phyloP scores from a whole-genome alignment of 352 stramenopile genomes.

The Pelagophyceae sp. region DNA sequence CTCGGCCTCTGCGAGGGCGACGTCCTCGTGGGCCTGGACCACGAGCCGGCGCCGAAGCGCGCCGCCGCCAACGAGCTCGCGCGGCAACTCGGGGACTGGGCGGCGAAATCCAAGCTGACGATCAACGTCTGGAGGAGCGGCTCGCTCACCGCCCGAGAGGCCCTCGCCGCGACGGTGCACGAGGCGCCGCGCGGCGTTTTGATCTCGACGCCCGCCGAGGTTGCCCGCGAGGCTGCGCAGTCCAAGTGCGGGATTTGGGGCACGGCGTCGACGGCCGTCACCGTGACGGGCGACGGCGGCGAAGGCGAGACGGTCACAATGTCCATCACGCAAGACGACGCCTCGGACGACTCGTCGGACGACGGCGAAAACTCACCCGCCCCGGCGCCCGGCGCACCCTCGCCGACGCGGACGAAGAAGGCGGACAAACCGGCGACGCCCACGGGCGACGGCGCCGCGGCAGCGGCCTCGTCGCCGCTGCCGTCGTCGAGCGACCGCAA shows the following conservation, averaged over 20 bases:
- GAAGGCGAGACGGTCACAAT: not conserved
- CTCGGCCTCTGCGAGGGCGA: not conserved
- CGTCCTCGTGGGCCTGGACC: slow-evolving; percentile 5
- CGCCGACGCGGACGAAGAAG: too few relatives aligned
- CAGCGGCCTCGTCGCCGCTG: not conserved
- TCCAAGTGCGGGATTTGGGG: not conserved
- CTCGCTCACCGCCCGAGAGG: too few relatives aligned
- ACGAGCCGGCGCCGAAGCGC: not conserved
- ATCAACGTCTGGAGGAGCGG: not conserved
- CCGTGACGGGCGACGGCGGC: slow-evolving; percentile 11
- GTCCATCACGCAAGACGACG: not conserved
- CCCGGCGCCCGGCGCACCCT: not conserved
- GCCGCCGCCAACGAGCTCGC: not conserved
- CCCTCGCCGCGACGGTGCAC: not conserved
- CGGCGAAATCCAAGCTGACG: not conserved
- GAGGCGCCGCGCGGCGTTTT: not conserved
- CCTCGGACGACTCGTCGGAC: not conserved
- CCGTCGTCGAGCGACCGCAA: not conserved
- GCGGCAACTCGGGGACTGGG: not conserved
- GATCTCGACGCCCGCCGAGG: not conserved
- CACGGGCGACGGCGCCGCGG: not conserved
- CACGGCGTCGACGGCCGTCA: not conserved
- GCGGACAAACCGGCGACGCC: too few relatives aligned
- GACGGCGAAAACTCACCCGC: not conserved
- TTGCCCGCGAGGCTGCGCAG: not conserved